Percentiles rank a stretch among this genome's conserved stretches.
These are phyloP conservation scores for Ustilago loliicola DNA, from an alignment of 1,284 basidiomycete genomes.

Conservation along the genomic window DNA sequence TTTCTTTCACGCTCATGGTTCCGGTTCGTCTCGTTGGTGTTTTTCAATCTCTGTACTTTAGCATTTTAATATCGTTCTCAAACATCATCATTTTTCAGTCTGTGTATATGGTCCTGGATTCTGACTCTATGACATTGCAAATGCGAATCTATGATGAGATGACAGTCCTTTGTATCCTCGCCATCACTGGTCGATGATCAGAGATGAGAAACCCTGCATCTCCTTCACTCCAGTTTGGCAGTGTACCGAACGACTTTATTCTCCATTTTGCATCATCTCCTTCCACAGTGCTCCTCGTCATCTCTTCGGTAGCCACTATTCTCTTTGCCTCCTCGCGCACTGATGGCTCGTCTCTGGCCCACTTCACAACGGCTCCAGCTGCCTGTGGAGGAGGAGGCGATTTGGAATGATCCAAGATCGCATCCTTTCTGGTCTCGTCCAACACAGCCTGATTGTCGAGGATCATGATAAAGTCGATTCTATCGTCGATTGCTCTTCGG, in stretches of 20 bases:
- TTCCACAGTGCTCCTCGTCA: neutral
- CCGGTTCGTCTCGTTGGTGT: neutral
- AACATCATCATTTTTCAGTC: neutral
- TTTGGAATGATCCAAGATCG: conserved; percentile 24
- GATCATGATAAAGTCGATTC: conserved; percentile 56
- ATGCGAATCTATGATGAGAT: neutral
- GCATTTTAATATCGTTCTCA: conserved; percentile 21
- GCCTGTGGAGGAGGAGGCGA: conserved; percentile 15
- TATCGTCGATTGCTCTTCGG: conserved; percentile 44
- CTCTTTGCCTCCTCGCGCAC: neutral
- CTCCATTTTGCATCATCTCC: conserved; percentile 29
- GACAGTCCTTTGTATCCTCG: conserved; percentile 35
- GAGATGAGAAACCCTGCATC: conserved; percentile 56
- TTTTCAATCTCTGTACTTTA: conserved; percentile 29
- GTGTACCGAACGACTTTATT: conserved; percentile 41
- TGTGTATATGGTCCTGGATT: neutral
- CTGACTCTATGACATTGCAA: neutral
- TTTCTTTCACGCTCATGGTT: conserved; percentile 11
- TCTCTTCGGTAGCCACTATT: neutral
- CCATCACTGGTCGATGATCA: conserved; percentile 54
- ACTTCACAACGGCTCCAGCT: neutral
- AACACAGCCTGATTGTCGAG: conserved; percentile 41
- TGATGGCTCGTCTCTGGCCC: conserved; percentile 5
- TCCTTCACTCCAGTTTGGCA: conserved; percentile 57
- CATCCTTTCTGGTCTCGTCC: conserved; percentile 35